Evolutionary conservation across 345 rosid genomes (phyloP).

Genomic region (Eucalyptus fibrosa): DNA sequence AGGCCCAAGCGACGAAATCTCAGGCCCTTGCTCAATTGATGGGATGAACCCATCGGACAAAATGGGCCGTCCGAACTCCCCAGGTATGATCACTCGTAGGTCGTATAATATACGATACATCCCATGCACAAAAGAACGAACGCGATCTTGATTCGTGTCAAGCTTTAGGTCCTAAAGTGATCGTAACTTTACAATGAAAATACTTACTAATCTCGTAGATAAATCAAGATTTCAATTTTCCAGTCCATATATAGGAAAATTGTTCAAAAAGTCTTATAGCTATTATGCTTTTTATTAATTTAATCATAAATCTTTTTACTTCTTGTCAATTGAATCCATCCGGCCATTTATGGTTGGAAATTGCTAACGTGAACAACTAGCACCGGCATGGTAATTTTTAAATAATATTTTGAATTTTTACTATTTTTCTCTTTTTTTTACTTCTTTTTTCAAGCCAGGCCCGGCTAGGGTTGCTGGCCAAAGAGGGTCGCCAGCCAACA

Average conservation of each 20-base stretch:
- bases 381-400: fast-evolving
- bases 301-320: too few species aligned
- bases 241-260: fast-evolving
- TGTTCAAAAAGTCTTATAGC: fast-evolving
- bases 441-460: too few species aligned
- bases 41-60: fast-evolving
- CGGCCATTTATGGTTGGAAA: fast-evolving
- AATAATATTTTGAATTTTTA: too few species aligned
- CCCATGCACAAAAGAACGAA: fast-evolving
- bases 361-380: fast-evolving
- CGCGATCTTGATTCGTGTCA: not conserved
- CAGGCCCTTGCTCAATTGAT: not conserved
- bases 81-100: not conserved
- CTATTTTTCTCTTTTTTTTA: too few species aligned
- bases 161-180: not conserved
- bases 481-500: fast-evolving
- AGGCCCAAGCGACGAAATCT: not conserved
- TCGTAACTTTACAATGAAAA: not conserved
- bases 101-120: not conserved
- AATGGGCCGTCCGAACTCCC: not conserved
- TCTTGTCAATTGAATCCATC: fast-evolving
- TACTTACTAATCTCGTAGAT: fast-evolving
- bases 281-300: too few species aligned
- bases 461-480: fast-evolving
- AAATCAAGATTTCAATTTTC: not conserved